These are phyloP conservation scores for Euphrasia confusa DNA, from an alignment of 257 asterid genomes.

Conservation along the genomic window DNA sequence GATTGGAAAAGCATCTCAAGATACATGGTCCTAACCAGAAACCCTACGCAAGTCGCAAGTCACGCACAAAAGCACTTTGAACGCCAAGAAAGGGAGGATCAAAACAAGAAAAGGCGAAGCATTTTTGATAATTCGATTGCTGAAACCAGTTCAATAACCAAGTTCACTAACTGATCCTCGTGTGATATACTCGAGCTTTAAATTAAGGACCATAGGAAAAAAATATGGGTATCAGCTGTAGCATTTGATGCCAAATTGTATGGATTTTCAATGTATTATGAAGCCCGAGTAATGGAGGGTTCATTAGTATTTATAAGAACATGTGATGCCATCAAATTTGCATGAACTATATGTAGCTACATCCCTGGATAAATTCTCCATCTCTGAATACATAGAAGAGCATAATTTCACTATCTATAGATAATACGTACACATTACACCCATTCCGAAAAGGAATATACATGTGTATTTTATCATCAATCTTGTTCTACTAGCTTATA, in stretches of 20 bases:
- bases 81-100: conserved; percentile 43
- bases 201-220: conserved; percentile 1
- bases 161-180: conserved; percentile 6
- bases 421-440: neutral
- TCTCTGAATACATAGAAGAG: neutral
- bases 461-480: neutral
- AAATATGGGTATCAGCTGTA: neutral
- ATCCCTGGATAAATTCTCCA: neutral
- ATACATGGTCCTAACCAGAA: conserved; percentile 36
- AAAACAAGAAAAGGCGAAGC: conserved; percentile 40
- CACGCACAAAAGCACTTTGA: conserved; percentile 53
- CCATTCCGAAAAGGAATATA: neutral
- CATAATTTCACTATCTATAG: neutral
- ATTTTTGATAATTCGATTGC: conserved; percentile 39
- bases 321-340: neutral
- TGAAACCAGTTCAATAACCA: conserved; percentile 12
- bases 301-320: neutral
- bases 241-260: conserved; percentile 2
- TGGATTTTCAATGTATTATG: neutral
- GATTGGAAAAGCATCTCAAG: conserved; percentile 61
- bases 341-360: no score
- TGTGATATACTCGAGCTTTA: neutral
- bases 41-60: conserved; percentile 48
- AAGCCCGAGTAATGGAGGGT: neutral
- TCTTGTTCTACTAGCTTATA: neutral